Base-by-base conservation (phyloP, 805 yeast species). In the Saturnispora serradocipensis region DNA sequence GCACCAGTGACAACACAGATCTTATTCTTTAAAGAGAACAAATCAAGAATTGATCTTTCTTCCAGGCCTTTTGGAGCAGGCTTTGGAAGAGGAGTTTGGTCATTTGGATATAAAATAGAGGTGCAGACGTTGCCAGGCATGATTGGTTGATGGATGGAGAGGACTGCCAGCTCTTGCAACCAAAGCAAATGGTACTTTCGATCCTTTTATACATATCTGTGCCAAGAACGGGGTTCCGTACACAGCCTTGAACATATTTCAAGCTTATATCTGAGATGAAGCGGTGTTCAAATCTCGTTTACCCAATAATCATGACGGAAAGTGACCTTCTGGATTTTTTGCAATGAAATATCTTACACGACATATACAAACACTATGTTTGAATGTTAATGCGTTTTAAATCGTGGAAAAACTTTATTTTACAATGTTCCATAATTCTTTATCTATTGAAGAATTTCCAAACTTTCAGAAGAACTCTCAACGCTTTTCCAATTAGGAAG, bases 1-100 rank as follows among this genome's bases (percentile, higher is more conserved):
- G 77, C 81, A 20, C 84, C 84, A 11, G 83, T 73, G 36, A 77
- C 63, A 20, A 74, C 56, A 15, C 74, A 75, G 3, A 64, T 69
- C 56, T 72, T 70, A 11, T 73, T 75, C 49, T 65, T 62, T 22
- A 72, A 61, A 5, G 76, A 72, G 52, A 70, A 74, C 45, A 58
- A 46, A 38, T 61, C 46, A 48, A 59, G 43, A 24, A 62, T 56
- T 7, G 56, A 36, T 39, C 50, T 54, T n/a, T 56, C 54, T 46
- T 56, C 39, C 9, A 62, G 47, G 18, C 56, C 57, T 1, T 53
- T 54, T 45, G 65, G 65, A 18, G 64, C 57, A 39, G 66, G 63
- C 45, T 54, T 61, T 46, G 66, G 66, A 18, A 62, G 56, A 18
- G 63, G 62, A 13, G 64, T 58, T 15, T 58, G 56, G 48, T 61